A percentile compares a stretch with the other conserved stretches of the same genome.
phyloP scores from a whole-genome alignment of 768 basidiomycete species.

The Tulasnella sp. region DNA sequence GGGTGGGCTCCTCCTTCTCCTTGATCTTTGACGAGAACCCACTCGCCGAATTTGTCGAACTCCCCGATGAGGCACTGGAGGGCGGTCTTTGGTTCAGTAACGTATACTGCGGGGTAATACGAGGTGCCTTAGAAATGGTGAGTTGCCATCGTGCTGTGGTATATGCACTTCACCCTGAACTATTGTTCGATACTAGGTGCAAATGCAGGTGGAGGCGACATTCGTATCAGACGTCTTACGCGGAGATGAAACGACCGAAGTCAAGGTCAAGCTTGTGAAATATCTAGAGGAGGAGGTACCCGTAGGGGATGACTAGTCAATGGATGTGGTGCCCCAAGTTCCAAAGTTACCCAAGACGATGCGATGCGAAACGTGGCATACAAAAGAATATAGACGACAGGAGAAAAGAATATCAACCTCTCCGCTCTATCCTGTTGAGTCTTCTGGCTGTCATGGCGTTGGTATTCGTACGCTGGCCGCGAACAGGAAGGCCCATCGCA shows the following conservation, averaged over 20 bases:
- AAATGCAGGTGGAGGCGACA: conserved; percentile 84
- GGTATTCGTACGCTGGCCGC: conserved; percentile 84
- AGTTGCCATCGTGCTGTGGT: conserved; percentile 20
- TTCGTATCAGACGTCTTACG: conserved; percentile 84
- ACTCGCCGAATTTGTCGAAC: conserved; percentile 89
- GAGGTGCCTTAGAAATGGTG: conserved; percentile 96
- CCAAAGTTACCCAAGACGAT: not conserved
- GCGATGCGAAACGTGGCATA: not conserved
- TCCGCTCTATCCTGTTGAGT: conserved; percentile 73
- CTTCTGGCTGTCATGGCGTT: conserved; percentile 86
- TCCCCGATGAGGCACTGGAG: conserved; percentile 85
- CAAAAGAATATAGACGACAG: not conserved
- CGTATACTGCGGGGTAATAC: conserved; percentile 83
- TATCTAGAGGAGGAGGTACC: conserved; percentile 95
- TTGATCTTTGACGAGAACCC: conserved; percentile 93
- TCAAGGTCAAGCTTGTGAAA: conserved; percentile 79
- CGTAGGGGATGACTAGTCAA: conserved; percentile 64
- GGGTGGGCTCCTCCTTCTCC: conserved; percentile 38
- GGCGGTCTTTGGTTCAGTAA: conserved; percentile 97
- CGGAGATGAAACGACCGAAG: conserved; percentile 90
- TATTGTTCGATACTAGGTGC: conserved; percentile 44
- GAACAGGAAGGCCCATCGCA: conserved; percentile 83
- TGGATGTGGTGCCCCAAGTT: not conserved
- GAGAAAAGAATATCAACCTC: not conserved
- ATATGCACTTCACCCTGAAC: not conserved